Evolutionary conservation across 2,329 filamentous ascomycete genomes (phyloP).

Genomic region (Aspergillus eucalypticola): DNA sequence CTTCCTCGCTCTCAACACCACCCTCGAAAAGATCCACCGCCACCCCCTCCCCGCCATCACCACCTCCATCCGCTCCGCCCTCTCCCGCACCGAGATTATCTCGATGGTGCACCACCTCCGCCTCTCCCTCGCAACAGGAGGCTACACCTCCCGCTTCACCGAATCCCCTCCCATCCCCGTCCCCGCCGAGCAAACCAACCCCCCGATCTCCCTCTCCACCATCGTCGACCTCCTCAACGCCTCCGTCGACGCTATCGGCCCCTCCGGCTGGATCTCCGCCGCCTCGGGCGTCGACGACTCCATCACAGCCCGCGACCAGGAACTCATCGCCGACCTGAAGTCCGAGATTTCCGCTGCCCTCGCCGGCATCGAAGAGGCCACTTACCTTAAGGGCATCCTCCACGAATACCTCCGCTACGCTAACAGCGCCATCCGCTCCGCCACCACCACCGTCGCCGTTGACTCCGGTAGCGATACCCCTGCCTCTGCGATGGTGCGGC

Average conservation of each 20-base stretch:
- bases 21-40: slow-evolving; percentile 39
- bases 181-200: slow-evolving; percentile 36
- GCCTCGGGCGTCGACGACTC: slow-evolving; percentile 37
- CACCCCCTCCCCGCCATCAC: slow-evolving; percentile 34
- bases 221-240: slow-evolving; percentile 46
- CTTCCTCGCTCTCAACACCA: slow-evolving; percentile 41
- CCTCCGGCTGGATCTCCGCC: slow-evolving; percentile 49
- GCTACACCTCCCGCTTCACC: slow-evolving; percentile 45
- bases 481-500: slow-evolving; percentile 29
- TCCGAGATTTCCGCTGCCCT: slow-evolving; percentile 51
- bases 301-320: slow-evolving; percentile 39
- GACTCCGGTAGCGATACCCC: slow-evolving; percentile 1
- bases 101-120: slow-evolving; percentile 46
- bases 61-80: slow-evolving; percentile 39
- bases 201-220: slow-evolving; percentile 39
- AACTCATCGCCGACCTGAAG: slow-evolving; percentile 50
- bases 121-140: slow-evolving; percentile 45
- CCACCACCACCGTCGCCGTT: not conserved
- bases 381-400: slow-evolving; percentile 49
- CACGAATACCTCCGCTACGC: slow-evolving; percentile 48
- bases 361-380: slow-evolving; percentile 50
- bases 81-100: slow-evolving; percentile 42
- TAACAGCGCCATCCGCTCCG: slow-evolving; percentile 26
- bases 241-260: slow-evolving; percentile 50
- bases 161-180: slow-evolving; percentile 41